Conservation (phyloP, 2,329 filamentous ascomycete genomes). For the Daldinia sp. region DNA sequence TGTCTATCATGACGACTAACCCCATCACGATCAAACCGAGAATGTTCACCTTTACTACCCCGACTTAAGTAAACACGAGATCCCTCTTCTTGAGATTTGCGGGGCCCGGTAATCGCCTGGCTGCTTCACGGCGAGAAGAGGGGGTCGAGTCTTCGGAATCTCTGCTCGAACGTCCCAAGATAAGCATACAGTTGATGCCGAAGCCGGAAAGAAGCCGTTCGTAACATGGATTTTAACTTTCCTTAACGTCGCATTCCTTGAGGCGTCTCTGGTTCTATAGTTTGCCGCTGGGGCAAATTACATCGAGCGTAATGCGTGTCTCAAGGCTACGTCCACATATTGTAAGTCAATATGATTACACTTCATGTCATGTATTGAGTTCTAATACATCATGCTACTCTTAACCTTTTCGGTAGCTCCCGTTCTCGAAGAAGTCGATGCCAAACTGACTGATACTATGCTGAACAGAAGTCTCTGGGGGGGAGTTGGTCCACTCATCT, state of each 20-base stretch:
- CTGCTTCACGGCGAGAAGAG: conserved; percentile 5
- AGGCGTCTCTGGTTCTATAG: conserved; percentile 13
- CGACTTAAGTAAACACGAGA: not conserved
- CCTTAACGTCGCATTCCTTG: conserved; percentile 14
- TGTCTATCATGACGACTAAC: not conserved
- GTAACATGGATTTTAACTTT: conserved; percentile 13
- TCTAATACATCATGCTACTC: not conserved
- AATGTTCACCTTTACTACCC: not conserved
- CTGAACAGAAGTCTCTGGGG: conserved; percentile 31
- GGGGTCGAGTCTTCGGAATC: conserved; percentile 9
- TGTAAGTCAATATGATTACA: conserved; percentile 12
- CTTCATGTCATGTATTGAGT: not conserved
- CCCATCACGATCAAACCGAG: not conserved
- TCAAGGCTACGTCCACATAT: conserved; percentile 26
- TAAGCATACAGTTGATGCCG: no score
- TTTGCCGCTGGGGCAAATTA: conserved; percentile 20
- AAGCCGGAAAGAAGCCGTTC: not conserved
- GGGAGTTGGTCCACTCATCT: conserved; percentile 21
- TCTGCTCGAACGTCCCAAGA: conserved; percentile 6
- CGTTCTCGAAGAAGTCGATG: conserved; percentile 30
- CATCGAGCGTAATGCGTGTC: conserved; percentile 17
- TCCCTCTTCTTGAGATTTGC: not conserved
- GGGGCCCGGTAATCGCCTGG: not conserved
- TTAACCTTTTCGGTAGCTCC: conserved; percentile 14
- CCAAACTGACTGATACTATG: conserved; percentile 9